Base-by-base conservation (phyloP, 2,329 filamentous ascomycete species). In the Didymella arachidicola region DNA sequence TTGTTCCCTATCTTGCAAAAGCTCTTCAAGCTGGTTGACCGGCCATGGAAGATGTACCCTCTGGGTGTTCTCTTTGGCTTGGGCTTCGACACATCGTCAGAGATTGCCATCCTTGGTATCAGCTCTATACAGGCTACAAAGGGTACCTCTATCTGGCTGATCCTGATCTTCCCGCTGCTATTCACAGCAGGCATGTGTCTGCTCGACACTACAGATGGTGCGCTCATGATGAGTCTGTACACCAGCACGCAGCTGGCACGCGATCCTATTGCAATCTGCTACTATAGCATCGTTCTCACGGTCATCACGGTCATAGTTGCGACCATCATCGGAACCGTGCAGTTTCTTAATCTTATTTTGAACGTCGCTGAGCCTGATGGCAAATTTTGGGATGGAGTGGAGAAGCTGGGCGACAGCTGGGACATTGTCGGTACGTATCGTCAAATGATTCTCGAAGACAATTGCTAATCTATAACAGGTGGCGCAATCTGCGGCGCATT, bases 171-270 rank as follows among this genome's bases (percentile, higher is more conserved):
- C 58, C 95, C 95, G 0, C 77, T 94, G 1, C 80, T 98, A 0
- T 98, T 98, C 71, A 97, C 94, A 0, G 92, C 90, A 0, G 95
- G 92, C 58, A 98, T 99, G 95, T 97, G 93, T 75, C 83, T 98
- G 22, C 82, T 98, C 6, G 95, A 98, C 77, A 97, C 93, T 0
- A 90, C 89, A 0, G 95, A 98, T 69, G 94, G 94, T 25, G 94
- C 94, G 1, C 83, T 97, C 19, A 98, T 98, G 93, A 93, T 97
- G 86, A 89, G 90, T 0, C 82, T 98, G 1, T 98, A 99, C 78
- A 93, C 93, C 0, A 90, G 89, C 38, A 91, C 86, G 12, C 79
- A 89, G 29, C 88, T 96, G 45, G 88, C 91, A 0, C 83, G 90
- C 57, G 93, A 98, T 70, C 85, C 85, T 1, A 87, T 98, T n/a